Evolutionary conservation across 768 basidiomycete species (phyloP).

Genomic region (Pisolithus microcarpus): DNA sequence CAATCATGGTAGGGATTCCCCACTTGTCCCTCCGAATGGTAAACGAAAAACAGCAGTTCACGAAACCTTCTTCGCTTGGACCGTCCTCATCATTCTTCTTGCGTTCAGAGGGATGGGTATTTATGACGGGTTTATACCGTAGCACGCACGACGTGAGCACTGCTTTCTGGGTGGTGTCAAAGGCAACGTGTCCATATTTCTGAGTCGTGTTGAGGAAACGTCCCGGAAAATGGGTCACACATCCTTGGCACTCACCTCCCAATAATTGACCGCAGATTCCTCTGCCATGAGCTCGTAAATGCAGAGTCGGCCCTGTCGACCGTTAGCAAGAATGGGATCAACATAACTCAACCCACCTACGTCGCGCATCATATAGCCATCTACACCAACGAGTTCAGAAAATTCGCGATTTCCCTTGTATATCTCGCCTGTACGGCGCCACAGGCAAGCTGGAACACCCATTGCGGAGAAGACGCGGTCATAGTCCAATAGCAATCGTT

Average conservation of each 20-base stretch:
- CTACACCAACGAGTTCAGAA: conserved; percentile 81
- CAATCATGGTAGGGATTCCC: conserved; percentile 87
- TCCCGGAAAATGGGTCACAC: not conserved
- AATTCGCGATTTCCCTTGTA: conserved; percentile 98
- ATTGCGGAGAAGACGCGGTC: conserved; percentile 93
- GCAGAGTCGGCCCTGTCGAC: conserved; percentile 70
- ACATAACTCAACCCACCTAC: conserved; percentile 33
- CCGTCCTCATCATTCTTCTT: conserved; percentile 21
- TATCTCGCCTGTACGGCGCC: conserved; percentile 96
- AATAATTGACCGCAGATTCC: conserved; percentile 93
- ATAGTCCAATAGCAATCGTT: conserved; percentile 89
- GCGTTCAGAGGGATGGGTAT: conserved; percentile 27
- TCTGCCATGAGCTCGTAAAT: conserved; percentile 99
- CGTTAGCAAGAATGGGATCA: not conserved
- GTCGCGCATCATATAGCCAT: conserved; percentile 83
- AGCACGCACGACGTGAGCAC: conserved; percentile 89
- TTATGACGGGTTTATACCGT: conserved; percentile 65
- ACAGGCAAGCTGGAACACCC: conserved; percentile 95
- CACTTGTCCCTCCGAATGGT: conserved; percentile 79
- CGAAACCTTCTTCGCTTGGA: conserved; percentile 61
- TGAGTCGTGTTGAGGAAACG: conserved; percentile 22
- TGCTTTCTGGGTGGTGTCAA: conserved; percentile 87
- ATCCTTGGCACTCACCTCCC: conserved; percentile 59
- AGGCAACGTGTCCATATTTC: conserved; percentile 94
- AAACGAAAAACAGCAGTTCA: conserved; percentile 89